A percentile compares a stretch with the other conserved stretches of the same genome.
Conservation (phyloP, 1,139 yeast genomes). For the Diutina siamensis region DNA sequence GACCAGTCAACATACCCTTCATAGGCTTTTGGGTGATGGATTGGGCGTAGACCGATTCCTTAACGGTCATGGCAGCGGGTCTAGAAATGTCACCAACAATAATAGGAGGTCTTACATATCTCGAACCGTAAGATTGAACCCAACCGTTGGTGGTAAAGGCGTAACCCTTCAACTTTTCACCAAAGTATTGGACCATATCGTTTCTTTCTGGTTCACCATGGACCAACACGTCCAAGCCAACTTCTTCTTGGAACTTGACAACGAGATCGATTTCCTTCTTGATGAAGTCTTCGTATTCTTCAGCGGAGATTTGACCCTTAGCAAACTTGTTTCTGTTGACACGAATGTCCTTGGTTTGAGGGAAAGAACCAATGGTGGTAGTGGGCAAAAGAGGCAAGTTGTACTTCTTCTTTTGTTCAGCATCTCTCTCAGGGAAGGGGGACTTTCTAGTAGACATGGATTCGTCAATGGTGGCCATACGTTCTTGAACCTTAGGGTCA, state of each 20-base stretch:
- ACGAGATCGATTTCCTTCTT: constrained; percentile 92
- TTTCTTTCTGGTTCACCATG: constrained; percentile 99
- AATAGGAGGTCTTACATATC: constrained; percentile 99
- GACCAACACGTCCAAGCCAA: constrained; percentile 94
- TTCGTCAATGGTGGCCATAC: constrained; percentile 74
- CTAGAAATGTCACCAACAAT: constrained; percentile 98
- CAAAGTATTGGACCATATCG: constrained; percentile 99
- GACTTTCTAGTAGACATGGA: constrained; percentile 75
- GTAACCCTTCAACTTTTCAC: constrained; percentile 96
- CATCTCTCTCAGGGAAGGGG: constrained; percentile 79
- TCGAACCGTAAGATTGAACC: constrained; percentile 99
- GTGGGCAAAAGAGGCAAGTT: constrained; percentile 98
- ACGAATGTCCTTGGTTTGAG: constrained; percentile 99
- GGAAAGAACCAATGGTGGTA: constrained; percentile 99
- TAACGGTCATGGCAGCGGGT: constrained; percentile 97
- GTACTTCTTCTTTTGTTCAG: constrained; percentile 75
- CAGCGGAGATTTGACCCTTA: constrained; percentile 92
- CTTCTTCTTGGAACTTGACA: constrained; percentile 97
- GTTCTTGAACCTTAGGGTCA: constrained; percentile 81
- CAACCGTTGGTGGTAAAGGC: constrained; percentile 98
- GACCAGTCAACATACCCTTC: constrained; percentile 99
- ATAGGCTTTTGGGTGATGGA: constrained; percentile 89
- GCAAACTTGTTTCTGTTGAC: constrained; percentile 95
- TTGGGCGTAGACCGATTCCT: constrained; percentile 98
- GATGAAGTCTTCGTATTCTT: constrained; percentile 91